phyloP scores from a whole-genome alignment of 768 basidiomycete genomes.

The Leccinum obscurum region DNA sequence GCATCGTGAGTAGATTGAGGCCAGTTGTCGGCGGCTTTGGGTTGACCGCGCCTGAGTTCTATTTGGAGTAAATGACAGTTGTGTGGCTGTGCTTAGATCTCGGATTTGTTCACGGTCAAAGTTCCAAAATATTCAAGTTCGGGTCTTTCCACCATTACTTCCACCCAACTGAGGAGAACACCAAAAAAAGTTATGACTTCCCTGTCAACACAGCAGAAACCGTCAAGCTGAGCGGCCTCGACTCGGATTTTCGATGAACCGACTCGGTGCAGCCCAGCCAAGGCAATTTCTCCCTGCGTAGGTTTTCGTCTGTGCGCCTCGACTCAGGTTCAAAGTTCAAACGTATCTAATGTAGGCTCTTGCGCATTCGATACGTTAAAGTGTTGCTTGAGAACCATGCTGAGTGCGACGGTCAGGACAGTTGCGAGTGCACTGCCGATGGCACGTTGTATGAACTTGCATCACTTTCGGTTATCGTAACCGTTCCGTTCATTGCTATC shows the following conservation, averaged over 20 bases:
- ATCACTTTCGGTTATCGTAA: neutral
- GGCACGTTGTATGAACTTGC: neutral
- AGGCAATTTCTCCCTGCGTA: neutral
- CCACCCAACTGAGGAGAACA: conserved; percentile 2
- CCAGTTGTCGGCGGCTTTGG: neutral
- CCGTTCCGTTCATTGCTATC: conserved; percentile 1
- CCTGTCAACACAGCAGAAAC: conserved; percentile 7
- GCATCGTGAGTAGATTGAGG: neutral
- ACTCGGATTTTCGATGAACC: neutral
- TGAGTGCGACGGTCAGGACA: neutral
- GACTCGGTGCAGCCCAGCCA: neutral
- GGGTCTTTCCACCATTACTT: neutral
- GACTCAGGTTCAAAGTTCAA: neutral
- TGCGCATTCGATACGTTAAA: neutral
- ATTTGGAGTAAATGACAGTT: neutral
- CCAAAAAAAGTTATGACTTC: neutral
- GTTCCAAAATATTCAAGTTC: neutral
- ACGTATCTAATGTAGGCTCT: conserved; percentile 1
- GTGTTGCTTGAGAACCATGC: neutral
- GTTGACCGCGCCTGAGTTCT: neutral
- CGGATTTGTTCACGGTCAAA: too few species aligned
- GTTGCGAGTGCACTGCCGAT: conserved; percentile 1
- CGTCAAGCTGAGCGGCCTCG: neutral
- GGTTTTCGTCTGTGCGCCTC: neutral
- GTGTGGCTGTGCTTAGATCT: neutral